These are phyloP conservation scores for Mariannaea elegans DNA, from an alignment of 2,329 filamentous ascomycete species.

Conservation along the genomic window DNA sequence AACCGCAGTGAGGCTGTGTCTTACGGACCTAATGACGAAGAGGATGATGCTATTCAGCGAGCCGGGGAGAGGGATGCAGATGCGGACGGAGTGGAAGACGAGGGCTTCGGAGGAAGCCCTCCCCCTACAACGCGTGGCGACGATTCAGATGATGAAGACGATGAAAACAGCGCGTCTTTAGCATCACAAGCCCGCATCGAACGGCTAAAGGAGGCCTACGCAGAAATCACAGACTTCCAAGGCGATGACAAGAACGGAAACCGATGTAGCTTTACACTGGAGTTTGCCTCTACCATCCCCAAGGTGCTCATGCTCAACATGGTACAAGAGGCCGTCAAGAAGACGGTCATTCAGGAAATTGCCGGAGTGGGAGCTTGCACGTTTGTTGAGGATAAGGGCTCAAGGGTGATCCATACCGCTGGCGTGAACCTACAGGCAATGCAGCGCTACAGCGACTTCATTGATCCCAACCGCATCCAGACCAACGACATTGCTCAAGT, in stretches of 20 bases:
- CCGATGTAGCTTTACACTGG: slow-evolving; percentile 83
- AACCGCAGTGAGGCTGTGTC: slow-evolving; percentile 85
- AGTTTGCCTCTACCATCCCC: slow-evolving; percentile 80
- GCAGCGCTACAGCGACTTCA: slow-evolving; percentile 85
- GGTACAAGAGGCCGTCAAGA: slow-evolving; percentile 81
- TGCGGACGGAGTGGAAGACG: slow-evolving; percentile 65
- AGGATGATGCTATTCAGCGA: slow-evolving; percentile 79
- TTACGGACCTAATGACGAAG: slow-evolving; percentile 92
- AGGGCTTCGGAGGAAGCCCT: slow-evolving; percentile 61
- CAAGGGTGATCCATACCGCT: slow-evolving; percentile 75
- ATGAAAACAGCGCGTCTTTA: slow-evolving; percentile 47
- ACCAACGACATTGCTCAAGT: slow-evolving; percentile 94
- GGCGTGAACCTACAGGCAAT: slow-evolving; percentile 92
- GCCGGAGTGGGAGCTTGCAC: slow-evolving; percentile 78
- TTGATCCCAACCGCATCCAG: slow-evolving; percentile 85
- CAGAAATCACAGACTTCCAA: slow-evolving; percentile 77
- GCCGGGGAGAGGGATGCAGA: slow-evolving; percentile 68
- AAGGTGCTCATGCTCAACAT: slow-evolving; percentile 94
- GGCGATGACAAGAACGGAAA: slow-evolving; percentile 79
- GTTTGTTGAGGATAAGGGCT: slow-evolving; percentile 64
- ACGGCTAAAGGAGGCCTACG: slow-evolving; percentile 69
- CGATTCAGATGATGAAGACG: slow-evolving; percentile 46
- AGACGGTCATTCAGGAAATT: slow-evolving; percentile 88
- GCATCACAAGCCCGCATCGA: slow-evolving; percentile 64
- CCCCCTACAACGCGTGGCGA: slow-evolving; percentile 48